Evolutionary conservation across 768 basidiomycete genomes (phyloP), one percentile per base, ranked within the genome.

Genomic region (Pleurotus platypus): DNA sequence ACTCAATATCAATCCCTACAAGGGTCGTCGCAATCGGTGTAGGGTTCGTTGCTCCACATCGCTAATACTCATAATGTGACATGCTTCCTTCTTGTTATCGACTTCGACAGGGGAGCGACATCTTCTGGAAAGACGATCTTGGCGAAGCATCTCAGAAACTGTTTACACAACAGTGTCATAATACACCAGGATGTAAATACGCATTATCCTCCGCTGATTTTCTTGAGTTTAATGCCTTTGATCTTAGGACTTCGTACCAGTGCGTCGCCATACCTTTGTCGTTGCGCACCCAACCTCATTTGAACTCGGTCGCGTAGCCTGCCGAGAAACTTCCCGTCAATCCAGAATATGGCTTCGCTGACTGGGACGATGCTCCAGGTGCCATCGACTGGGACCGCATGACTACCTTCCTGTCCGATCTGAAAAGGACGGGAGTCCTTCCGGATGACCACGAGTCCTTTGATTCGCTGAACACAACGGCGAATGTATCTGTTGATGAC

Each of bases 101-200:
- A 35, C 27, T 15, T 12, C 12, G 13, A 15, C 22, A 50, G 49
- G 5, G 49, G 49, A 12, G 49, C 49, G 27, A 50, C 49, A 3
- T 50, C 49, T 5, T 50, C 49, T n/a, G 49, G 49, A 12, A 50
- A 50, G n/a, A 50, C 49, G 13, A 50, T 50, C 3, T 37, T 50
- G 15, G 49, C 49, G 7, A 50, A 50, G 30, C 49, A 50, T 50
- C 35, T 50, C 15, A 27, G 49, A 50, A 50, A 50, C 35, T 50
- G 49, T 16, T 15, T 50, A 16, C 49, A 30, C 16, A n/a, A 35
- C 38, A 50, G 49, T n/a, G 30, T 13, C 49, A 50, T 50, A n/a
- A 50, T 50, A 18, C 49, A 50, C n/a, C 49, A 50, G n/a, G 49
- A 50, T n/a, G 49, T 50, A 35, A 6, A 37, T 50, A 9, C 15